These are phyloP conservation scores for Nectriaceae sp. DNA, from an alignment of 2,329 filamentous ascomycete species.

Conservation along the genomic window DNA sequence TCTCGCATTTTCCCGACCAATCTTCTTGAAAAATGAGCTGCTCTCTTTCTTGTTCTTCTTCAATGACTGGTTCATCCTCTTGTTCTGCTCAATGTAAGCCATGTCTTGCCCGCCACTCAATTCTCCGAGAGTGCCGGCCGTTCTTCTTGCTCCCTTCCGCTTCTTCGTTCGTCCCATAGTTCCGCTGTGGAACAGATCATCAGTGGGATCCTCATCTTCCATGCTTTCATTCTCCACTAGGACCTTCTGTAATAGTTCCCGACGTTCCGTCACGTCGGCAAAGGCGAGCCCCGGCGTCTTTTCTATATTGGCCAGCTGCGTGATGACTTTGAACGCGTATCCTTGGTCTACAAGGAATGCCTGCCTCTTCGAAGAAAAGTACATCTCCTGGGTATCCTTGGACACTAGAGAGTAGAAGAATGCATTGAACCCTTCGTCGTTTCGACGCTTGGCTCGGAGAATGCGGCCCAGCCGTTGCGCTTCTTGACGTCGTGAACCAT, in stretches of 20 bases:
- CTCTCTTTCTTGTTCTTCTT: conserved; percentile 44
- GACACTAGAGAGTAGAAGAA: conserved; percentile 98
- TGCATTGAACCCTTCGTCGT: conserved; percentile 97
- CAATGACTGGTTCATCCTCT: conserved; percentile 58
- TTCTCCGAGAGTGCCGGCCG: conserved; percentile 82
- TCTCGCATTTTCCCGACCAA: conserved; percentile 42
- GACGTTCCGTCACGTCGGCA: conserved; percentile 74
- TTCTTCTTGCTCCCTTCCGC: conserved; percentile 70
- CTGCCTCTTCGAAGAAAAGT: conserved; percentile 93
- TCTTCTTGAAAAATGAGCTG: conserved; percentile 44
- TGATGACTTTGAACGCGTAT: conserved; percentile 99
- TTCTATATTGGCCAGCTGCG: conserved; percentile 88
- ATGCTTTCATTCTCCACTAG: conserved; percentile 82
- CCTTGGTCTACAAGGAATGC: conserved; percentile 97
- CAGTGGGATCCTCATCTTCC: conserved; percentile 67
- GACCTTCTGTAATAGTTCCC: conserved; percentile 85
- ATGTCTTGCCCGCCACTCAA: conserved; percentile 92
- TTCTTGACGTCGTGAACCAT: conserved; percentile 94
- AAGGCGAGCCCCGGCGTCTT: conserved; percentile 80
- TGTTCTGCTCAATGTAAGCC: conserved; percentile 90
- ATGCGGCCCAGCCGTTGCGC: conserved; percentile 92
- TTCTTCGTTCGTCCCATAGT: conserved; percentile 49
- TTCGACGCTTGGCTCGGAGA: conserved; percentile 89
- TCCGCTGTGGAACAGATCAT: conserved; percentile 43
- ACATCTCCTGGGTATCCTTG: conserved; percentile 98